phyloP scores from a whole-genome alignment of 2,329 filamentous ascomycete species.

The Knoxdaviesia proteae region DNA sequence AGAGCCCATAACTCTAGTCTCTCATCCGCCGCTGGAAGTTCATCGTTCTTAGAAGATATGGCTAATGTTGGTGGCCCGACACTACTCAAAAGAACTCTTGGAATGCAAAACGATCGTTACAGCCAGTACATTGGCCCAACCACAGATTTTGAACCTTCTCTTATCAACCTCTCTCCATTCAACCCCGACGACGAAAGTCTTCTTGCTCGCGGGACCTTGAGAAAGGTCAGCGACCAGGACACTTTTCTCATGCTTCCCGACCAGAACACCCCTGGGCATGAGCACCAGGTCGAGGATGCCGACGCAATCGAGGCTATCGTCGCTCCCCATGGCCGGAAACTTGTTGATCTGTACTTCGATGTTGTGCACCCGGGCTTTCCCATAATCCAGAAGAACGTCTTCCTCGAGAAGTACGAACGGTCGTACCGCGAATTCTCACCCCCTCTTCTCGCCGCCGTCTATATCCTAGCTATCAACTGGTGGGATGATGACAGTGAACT shows the following conservation, averaged over 20 bases:
- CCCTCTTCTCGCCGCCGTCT: conserved; percentile 57
- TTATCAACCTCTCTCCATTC: conserved; percentile 63
- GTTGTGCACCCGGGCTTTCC: conserved; percentile 66
- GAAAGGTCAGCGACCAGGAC: conserved; percentile 57
- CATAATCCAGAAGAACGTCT: conserved; percentile 63
- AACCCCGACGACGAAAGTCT: conserved; percentile 66
- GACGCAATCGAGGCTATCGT: conserved; percentile 59
- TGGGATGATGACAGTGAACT: conserved; percentile 57
- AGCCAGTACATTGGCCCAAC: conserved; percentile 71
- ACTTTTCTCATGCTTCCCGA: conserved; percentile 69
- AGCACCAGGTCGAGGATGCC: conserved; percentile 46
- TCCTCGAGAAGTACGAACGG: conserved; percentile 56
- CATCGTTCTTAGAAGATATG: conserved; percentile 47
- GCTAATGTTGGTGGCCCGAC: conserved; percentile 47
- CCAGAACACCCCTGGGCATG: conserved; percentile 47
- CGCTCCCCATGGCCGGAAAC: conserved; percentile 50
- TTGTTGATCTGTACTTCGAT: conserved; percentile 66
- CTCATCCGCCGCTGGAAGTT: conserved; percentile 40
- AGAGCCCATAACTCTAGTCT: conserved; percentile 34
- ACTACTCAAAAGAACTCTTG: conserved; percentile 47
- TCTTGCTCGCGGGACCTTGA: conserved; percentile 44
- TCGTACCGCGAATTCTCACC: conserved; percentile 57
- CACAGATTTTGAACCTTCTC: conserved; percentile 64
- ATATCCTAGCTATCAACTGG: conserved; percentile 74
- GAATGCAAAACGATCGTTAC: conserved; percentile 57